Base-by-base conservation (phyloP, 441 rosid species). In the Caryocar brasiliense region DNA sequence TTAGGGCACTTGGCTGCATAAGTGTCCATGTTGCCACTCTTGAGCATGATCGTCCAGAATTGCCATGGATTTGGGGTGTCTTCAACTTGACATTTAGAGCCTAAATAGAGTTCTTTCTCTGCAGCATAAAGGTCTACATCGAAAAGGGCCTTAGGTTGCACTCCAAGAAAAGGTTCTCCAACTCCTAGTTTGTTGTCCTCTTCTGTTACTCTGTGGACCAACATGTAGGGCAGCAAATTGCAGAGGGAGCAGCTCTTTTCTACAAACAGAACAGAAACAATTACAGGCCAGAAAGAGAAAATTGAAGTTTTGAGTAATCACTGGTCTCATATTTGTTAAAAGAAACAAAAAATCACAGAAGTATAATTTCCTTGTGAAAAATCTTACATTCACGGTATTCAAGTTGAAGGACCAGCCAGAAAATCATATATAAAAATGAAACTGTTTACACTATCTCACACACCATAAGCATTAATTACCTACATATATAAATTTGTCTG, bases 1-100 rank as follows among this genome's bases (percentile, higher is more conserved):
- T 66, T 65, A 0, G 87, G 97, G 58, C 93, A 85, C 53, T 69
- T 67, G 25, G 82, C 75, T 0, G 90, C 77, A 4, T 13, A 46
- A 1, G 90, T 76, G 56, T 81, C 95, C 46, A 74, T 79, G 38
- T 83, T 89, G 17, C 95, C 92, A 57, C 64, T 85, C 65, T 88
- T 88, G 46, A 88, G 82, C 97, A 88, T 88, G 61, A 85, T 54
- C 97, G 79, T 88, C 95, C 97, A 85, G 59, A 88, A 88, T 5
- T 83, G 89, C 95, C 97, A 88, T 38, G 90, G 93, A 33, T 64
- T 74, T 13, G 82, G 89, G 21, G 33, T 47, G 71, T 74, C 85
- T 54, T 65, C 70, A 12, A 85, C 83, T 72, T 83, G 72, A 49
- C 97, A 88, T 51, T 82, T 72, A 14, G 73, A 72, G 24, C 89